A percentile compares a stretch with the other conserved stretches of the same genome.
Evolutionary conservation across 768 basidiomycete genomes (phyloP).

Genomic region (Termitomyces sp.): DNA sequence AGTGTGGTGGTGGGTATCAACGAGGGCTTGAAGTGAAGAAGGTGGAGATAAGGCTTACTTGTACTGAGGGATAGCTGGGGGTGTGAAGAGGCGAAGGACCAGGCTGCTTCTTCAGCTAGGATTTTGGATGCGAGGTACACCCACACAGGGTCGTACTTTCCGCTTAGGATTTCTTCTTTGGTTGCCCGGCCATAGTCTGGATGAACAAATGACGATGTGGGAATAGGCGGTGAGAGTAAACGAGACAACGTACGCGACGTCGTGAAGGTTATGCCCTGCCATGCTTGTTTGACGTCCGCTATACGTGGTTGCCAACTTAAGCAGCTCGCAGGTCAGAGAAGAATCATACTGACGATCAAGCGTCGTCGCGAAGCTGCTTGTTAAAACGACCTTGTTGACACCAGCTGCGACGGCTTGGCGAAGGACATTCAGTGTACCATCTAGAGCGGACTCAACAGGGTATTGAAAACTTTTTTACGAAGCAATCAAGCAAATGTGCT

Average conservation of each 20-base stretch:
- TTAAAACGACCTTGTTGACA: constrained; percentile 11
- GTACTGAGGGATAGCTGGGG: constrained; percentile 32
- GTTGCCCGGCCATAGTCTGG: constrained; percentile 10
- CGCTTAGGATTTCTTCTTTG: constrained; percentile 10
- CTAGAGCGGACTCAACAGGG: constrained; percentile 8
- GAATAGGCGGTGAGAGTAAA: background rate
- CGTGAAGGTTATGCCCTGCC: constrained; percentile 5
- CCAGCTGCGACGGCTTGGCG: constrained; percentile 13
- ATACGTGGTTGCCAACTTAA: background rate
- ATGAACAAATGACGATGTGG: background rate
- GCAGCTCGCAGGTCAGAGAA: background rate
- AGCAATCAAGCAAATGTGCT: background rate
- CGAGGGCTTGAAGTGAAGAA: background rate
- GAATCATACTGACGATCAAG: constrained; percentile 9
- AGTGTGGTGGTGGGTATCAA: constrained; percentile 18
- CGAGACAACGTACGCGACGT: background rate
- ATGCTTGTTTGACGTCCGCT: constrained; percentile 3
- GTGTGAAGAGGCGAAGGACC: constrained; percentile 37
- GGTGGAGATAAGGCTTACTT: constrained; percentile 20
- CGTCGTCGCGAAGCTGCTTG: constrained; percentile 13
- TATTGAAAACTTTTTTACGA: background rate
- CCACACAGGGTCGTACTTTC: constrained; percentile 5
- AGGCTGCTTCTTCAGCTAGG: constrained; percentile 28
- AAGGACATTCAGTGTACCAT: constrained; percentile 16
- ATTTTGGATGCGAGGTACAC: constrained; percentile 10